Base-by-base conservation (phyloP, 495 filamentous ascomycete species). In the Terfezia claveryi region DNA sequence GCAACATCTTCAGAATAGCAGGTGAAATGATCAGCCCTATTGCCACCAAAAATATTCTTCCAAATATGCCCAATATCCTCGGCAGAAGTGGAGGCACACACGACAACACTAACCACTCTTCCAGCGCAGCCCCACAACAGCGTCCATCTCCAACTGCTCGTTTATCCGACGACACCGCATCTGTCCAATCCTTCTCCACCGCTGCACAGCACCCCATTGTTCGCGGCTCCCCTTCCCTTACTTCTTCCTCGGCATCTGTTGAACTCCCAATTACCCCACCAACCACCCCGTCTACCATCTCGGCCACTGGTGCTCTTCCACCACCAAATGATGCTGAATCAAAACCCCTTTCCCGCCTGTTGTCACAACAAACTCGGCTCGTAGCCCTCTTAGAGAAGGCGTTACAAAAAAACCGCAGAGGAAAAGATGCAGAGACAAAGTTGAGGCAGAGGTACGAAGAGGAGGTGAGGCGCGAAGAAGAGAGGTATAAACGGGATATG, bases 211-310 rank as follows among this genome's bases (percentile, higher is more conserved):
- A 14, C 3, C 14, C 44, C 44, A 5, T n/a, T 49, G 9, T 3
- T 60, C 63, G 54, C 49, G 55, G 14, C 50, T 53, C 2, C 59
- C 61, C 14, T 36, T 49, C 37, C 23, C 54, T 16, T 51, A 10
- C n/a, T 53, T 37, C 23, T 55, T 55, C 41, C 23, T 23, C 16
- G 51, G 37, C 38, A 23, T 41, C 12, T 11, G 27, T 46, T 55
- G 37, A 23, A 23, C 49, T 17, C 52, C 20, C 8, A 54, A 4
- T 49, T 37, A 20, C 38, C 23, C 16, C 52, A 10, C 8, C 3
- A 10, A 16, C 2, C 49, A n/a, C 44, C 14, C 6, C 44, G 14
- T 49, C 44, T 20, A n/a, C 44, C 8, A 2, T 49, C 4, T 49
- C 44, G 14, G 14, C 3, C 14, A 49, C 44, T 20, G 44, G 4